These are phyloP conservation scores for Geotrichum macrosporum DNA, from an alignment of 1,139 yeast genomes.

Conservation along the genomic window DNA sequence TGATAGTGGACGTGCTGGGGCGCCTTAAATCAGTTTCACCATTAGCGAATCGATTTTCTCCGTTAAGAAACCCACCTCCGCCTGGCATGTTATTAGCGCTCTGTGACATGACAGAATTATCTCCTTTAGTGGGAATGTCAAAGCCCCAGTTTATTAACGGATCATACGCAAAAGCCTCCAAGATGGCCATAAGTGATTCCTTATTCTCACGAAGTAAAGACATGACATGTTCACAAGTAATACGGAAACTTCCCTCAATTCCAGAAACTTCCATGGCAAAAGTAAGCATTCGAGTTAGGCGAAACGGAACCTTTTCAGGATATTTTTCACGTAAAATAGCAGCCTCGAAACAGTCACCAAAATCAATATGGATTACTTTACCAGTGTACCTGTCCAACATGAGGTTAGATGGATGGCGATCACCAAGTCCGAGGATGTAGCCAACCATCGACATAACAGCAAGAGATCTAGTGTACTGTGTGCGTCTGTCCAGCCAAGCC, in stretches of 20 bases:
- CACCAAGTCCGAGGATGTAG: slow-evolving; percentile 92
- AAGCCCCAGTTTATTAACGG: slow-evolving; percentile 99
- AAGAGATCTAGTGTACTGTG: slow-evolving; percentile 89
- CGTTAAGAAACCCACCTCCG: slow-evolving; percentile 8
- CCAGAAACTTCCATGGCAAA: slow-evolving; percentile 99
- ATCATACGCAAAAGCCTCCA: slow-evolving; percentile 98
- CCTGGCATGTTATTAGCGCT: slow-evolving; percentile 12
- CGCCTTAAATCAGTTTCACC: slow-evolving; percentile 12
- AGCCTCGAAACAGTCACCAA: slow-evolving; percentile 98
- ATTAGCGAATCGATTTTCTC: slow-evolving; percentile 4
- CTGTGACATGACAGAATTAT: slow-evolving; percentile 64
- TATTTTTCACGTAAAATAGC: slow-evolving; percentile 93
- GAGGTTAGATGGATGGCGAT: slow-evolving; percentile 94
- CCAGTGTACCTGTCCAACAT: slow-evolving; percentile 95
- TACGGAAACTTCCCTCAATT: slow-evolving; percentile 93
- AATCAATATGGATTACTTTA: slow-evolving; percentile 93
- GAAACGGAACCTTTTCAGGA: slow-evolving; percentile 97
- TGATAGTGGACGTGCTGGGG: slow-evolving; percentile 4
- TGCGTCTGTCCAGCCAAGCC: slow-evolving; percentile 95
- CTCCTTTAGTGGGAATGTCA: slow-evolving; percentile 79
- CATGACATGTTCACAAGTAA: slow-evolving; percentile 97
- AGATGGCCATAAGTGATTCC: slow-evolving; percentile 94
- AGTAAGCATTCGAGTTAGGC: slow-evolving; percentile 93
- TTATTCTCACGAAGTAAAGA: slow-evolving; percentile 85
- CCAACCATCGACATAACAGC: slow-evolving; percentile 99